These are phyloP conservation scores for Ophiostoma australiae DNA, from an alignment of 2,329 filamentous ascomycete species.

Conservation along the genomic window DNA sequence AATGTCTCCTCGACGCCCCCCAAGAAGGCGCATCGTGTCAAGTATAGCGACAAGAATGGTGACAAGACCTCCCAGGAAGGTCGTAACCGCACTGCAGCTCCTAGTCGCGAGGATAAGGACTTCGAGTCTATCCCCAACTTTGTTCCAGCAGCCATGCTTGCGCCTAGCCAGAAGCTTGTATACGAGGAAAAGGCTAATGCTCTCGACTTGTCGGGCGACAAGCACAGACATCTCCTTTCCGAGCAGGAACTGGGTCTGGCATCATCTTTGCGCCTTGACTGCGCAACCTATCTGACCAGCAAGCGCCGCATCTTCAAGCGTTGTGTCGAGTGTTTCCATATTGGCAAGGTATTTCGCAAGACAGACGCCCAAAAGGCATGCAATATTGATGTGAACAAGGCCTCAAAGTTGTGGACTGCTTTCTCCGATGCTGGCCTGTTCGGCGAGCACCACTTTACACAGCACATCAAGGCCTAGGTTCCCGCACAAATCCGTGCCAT, in stretches of 20 bases:
- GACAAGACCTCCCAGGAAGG: slow-evolving; percentile 1
- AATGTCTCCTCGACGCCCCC: background rate
- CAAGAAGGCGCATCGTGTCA: slow-evolving; percentile 1
- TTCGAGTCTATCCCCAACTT: slow-evolving; percentile 67
- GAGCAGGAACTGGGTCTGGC: slow-evolving; percentile 73
- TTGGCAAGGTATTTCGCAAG: slow-evolving; percentile 83
- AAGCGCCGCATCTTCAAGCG: slow-evolving; percentile 87
- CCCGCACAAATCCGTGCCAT: background rate
- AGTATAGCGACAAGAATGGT: background rate
- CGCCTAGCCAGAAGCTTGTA: slow-evolving; percentile 66
- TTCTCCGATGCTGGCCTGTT: slow-evolving; percentile 88
- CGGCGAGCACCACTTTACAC: slow-evolving; percentile 45
- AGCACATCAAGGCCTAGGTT: slow-evolving; percentile 11
- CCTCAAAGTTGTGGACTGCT: slow-evolving; percentile 83
- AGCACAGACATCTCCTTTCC: slow-evolving; percentile 65
- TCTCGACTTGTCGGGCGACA: slow-evolving; percentile 69
- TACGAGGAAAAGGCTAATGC: slow-evolving; percentile 81
- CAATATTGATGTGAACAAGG: slow-evolving; percentile 98
- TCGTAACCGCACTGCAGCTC: slow-evolving; percentile 18
- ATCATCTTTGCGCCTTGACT: slow-evolving; percentile 73
- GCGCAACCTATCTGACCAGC: slow-evolving; percentile 83
- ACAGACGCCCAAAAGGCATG: slow-evolving; percentile 95
- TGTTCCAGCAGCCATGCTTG: slow-evolving; percentile 62
- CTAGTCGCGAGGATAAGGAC: slow-evolving; percentile 67
- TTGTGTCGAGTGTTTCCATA: slow-evolving; percentile 61